A percentile compares a stretch with the other conserved stretches of the same genome.
Conservation (phyloP, 257 asterid genomes). For the Fraxinus anomala region DNA sequence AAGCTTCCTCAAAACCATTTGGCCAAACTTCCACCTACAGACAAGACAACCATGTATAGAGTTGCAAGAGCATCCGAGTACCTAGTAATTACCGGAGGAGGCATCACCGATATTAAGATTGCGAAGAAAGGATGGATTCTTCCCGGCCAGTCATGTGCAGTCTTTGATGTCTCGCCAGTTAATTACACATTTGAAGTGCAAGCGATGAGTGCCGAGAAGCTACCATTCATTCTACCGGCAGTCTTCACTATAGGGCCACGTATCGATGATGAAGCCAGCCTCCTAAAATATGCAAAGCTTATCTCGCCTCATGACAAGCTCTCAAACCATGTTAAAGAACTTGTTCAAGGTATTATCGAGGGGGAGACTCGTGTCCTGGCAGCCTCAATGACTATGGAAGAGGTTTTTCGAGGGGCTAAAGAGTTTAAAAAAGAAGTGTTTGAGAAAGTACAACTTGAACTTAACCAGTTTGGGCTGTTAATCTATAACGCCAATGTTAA, state of each 20-base stretch:
- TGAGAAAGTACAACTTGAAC: constrained; percentile 64
- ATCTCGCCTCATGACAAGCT: constrained; percentile 57
- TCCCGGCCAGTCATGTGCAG: constrained; percentile 49
- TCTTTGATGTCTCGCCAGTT: constrained; percentile 57
- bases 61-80: constrained; percentile 64
- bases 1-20: too few relatives aligned
- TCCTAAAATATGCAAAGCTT: constrained; percentile 61
- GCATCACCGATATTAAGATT: constrained; percentile 46
- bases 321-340: constrained; percentile 60
- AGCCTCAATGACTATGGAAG: constrained; percentile 77
- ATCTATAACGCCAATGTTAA: constrained; percentile 74
- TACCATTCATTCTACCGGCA: constrained; percentile 64
- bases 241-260: constrained; percentile 75
- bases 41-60: constrained; percentile 30
- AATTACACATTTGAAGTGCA: constrained; percentile 72
- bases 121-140: constrained; percentile 59
- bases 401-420: constrained; percentile 58
- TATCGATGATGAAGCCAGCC: constrained; percentile 37
- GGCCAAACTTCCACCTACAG: not conserved
- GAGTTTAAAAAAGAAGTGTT: constrained; percentile 62
- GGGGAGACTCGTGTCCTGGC: constrained; percentile 75
- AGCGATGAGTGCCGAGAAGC: constrained; percentile 76
- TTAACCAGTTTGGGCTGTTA: constrained; percentile 61
- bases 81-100: constrained; percentile 54
- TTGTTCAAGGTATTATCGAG: constrained; percentile 65